phyloP scores from a whole-genome alignment of 164 flowering plant species.

The Tetrastigma voinierianum region DNA sequence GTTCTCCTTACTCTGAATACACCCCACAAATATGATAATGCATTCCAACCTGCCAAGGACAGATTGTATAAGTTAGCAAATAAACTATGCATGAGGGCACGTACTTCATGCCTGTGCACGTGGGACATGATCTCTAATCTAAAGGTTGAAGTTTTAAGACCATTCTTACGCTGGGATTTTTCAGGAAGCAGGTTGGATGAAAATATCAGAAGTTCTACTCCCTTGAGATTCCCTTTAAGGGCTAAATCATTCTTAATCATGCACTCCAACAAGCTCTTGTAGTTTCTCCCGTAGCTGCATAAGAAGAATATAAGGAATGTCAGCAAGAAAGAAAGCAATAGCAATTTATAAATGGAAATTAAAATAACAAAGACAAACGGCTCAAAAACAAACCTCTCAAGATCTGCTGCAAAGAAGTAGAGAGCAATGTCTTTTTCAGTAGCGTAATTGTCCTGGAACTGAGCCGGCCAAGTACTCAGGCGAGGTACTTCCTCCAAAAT shows the following conservation, averaged over 20 bases:
- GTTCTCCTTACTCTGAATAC: conserved; percentile 51
- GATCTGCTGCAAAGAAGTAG: conserved; percentile 71
- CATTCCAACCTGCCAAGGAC: conserved; percentile 63
- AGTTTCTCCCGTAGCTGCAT: conserved; percentile 49
- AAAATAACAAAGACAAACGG: not conserved
- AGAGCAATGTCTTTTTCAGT: conserved; percentile 63
- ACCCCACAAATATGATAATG: conserved; percentile 61
- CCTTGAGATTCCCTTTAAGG: conserved; percentile 54
- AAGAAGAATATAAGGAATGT: not conserved
- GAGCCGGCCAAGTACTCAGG: conserved; percentile 58
- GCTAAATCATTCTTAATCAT: conserved; percentile 65
- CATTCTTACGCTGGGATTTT: conserved; percentile 58
- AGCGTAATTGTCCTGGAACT: conserved; percentile 39
- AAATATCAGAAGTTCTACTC: conserved; percentile 62
- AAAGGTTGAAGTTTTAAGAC: not conserved
- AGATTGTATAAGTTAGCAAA: not conserved
- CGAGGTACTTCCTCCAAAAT: conserved; percentile 59
- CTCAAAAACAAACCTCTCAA: conserved; percentile 36
- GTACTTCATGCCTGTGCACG: not conserved
- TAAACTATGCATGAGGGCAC: not conserved
- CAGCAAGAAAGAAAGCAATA: not conserved
- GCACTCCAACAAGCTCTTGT: conserved; percentile 46
- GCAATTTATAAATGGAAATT: not conserved
- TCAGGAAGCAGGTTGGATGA: conserved; percentile 56
- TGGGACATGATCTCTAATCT: not conserved